Percentiles rank a stretch among this genome's conserved stretches.
phyloP scores from a whole-genome alignment of 768 basidiomycete genomes.

The Mycena crocata region DNA sequence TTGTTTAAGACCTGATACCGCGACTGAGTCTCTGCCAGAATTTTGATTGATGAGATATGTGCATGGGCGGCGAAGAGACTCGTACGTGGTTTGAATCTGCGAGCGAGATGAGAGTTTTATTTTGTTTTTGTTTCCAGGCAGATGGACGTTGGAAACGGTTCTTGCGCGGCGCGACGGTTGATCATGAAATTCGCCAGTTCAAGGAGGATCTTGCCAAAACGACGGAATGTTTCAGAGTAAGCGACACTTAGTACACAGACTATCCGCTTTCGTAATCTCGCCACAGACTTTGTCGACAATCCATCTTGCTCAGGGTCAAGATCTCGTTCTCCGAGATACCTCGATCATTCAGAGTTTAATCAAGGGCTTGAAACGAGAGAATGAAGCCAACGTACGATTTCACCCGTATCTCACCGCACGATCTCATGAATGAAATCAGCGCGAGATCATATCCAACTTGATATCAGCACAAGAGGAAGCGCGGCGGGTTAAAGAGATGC shows the following conservation, averaged over 20 bases:
- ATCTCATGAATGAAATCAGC: neutral
- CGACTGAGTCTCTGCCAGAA: neutral
- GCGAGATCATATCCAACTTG: neutral
- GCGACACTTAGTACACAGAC: neutral
- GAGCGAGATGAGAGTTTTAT: neutral
- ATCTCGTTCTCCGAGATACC: neutral
- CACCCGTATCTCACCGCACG: neutral
- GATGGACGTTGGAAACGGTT: slow-evolving; percentile 1
- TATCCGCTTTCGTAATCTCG: neutral
- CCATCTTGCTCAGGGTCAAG: neutral
- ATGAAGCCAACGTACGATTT: neutral
- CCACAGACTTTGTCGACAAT: neutral
- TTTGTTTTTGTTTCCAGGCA: neutral
- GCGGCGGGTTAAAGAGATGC: neutral
- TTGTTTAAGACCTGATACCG: neutral
- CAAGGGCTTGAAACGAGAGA: neutral
- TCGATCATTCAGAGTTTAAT: neutral
- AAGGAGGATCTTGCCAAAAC: neutral
- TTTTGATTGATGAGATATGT: slow-evolving; percentile 8
- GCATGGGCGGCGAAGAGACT: neutral
- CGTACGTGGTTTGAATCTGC: neutral
- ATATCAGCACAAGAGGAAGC: neutral
- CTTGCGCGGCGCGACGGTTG: neutral
- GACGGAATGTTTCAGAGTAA: neutral
- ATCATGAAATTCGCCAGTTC: neutral